Conservation (phyloP, 2,329 filamentous ascomycete genomes). For the Bipolaris zeicola region DNA sequence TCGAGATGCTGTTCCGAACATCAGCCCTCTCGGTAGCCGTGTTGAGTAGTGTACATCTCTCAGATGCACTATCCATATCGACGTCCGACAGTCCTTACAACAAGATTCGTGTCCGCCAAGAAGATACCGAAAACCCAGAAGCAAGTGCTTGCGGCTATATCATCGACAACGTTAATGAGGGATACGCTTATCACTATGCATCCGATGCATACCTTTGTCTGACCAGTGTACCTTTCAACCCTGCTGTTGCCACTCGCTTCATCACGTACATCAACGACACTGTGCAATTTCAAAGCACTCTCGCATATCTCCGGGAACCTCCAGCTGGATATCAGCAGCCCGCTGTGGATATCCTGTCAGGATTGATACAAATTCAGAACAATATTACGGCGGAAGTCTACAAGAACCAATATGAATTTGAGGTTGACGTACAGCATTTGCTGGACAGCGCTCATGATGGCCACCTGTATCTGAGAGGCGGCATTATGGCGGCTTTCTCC, state of each 20-base stretch:
- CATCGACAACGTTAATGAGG: not conserved
- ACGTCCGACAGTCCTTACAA: not conserved
- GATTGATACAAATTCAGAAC: slow-evolving; percentile 34
- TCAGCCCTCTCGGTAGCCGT: not conserved
- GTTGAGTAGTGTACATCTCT: not conserved
- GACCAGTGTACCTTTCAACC: slow-evolving; percentile 53
- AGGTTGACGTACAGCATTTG: slow-evolving; percentile 45
- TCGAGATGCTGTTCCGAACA: not conserved
- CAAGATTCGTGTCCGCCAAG: not conserved
- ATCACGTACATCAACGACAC: slow-evolving; percentile 54
- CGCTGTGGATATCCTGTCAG: slow-evolving; percentile 41
- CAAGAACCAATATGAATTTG: slow-evolving; percentile 48
- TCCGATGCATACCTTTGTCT: slow-evolving; percentile 42
- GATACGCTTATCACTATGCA: not conserved
- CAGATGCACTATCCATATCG: not conserved
- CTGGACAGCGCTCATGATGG: slow-evolving; percentile 40
- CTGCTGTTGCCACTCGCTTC: slow-evolving; percentile 52
- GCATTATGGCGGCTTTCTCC: slow-evolving; percentile 35
- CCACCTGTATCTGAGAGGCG: slow-evolving; percentile 35
- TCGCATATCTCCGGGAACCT: slow-evolving; percentile 51
- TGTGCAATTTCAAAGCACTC: slow-evolving; percentile 53
- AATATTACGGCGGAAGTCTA: slow-evolving; percentile 36
- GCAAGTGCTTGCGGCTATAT: not conserved
- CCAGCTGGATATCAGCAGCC: slow-evolving; percentile 51
- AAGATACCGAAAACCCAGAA: not conserved